A percentile compares a stretch with the other conserved stretches of the same genome.
Evolutionary conservation across 768 basidiomycete species (phyloP).

Genomic region (Russula abietina): DNA sequence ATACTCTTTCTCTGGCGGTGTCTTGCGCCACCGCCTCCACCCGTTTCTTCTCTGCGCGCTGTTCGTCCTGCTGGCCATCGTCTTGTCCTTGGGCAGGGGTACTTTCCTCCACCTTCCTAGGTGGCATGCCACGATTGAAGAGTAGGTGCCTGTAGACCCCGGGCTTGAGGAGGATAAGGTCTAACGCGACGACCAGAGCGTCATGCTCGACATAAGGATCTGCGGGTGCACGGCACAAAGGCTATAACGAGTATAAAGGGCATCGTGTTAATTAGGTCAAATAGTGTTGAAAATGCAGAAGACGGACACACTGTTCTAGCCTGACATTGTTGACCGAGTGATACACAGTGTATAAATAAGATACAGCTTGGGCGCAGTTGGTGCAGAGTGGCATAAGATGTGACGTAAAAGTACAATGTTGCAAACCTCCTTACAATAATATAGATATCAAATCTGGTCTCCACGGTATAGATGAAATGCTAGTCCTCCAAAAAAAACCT

Average conservation of each 20-base stretch:
- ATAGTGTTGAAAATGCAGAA: neutral
- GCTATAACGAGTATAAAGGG: slow-evolving; percentile 33
- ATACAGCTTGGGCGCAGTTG: slow-evolving; percentile 57
- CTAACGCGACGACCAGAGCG: slow-evolving; percentile 61
- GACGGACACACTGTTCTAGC: slow-evolving; percentile 76
- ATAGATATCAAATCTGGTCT: slow-evolving; percentile 8
- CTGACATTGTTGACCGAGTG: slow-evolving; percentile 71
- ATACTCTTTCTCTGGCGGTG: slow-evolving; percentile 14
- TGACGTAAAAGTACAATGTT: slow-evolving; percentile 8
- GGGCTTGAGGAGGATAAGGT: slow-evolving; percentile 75
- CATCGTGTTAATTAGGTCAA: slow-evolving; percentile 4
- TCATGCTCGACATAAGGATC: slow-evolving; percentile 90
- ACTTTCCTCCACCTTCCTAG: slow-evolving; percentile 38
- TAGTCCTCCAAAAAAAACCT: neutral
- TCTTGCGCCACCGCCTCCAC: slow-evolving; percentile 17
- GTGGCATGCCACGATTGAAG: slow-evolving; percentile 70
- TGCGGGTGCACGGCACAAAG: slow-evolving; percentile 58
- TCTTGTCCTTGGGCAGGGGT: neutral
- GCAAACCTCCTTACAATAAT: neutral
- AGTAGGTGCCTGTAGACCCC: slow-evolving; percentile 78
- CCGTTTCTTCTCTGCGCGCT: slow-evolving; percentile 28
- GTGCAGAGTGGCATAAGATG: slow-evolving; percentile 75
- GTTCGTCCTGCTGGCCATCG: neutral
- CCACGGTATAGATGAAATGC: slow-evolving; percentile 4
- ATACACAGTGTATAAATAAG: slow-evolving; percentile 77